These are phyloP conservation scores for Cerioporus squamosus DNA, from an alignment of 1,284 basidiomycete genomes.

Conservation along the genomic window DNA sequence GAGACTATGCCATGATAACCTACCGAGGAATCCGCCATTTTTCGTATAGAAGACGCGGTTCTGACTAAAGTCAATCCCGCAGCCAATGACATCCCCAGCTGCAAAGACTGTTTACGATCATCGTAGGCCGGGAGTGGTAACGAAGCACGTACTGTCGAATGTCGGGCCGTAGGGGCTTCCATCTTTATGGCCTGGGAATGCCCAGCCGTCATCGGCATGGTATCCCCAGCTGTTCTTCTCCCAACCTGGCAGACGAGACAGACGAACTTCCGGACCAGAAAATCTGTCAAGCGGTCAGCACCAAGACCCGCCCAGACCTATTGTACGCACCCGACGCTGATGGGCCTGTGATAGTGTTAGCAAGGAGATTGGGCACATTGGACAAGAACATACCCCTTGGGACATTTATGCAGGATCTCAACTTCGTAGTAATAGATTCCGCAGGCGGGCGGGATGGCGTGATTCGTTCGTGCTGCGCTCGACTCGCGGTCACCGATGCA, in stretches of 20 bases:
- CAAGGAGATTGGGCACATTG: slow-evolving; percentile 7
- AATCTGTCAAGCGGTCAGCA: slow-evolving; percentile 39
- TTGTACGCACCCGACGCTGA: slow-evolving; percentile 70
- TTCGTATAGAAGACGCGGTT: slow-evolving; percentile 88
- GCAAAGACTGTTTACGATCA: slow-evolving; percentile 15
- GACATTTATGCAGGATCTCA: slow-evolving; percentile 77
- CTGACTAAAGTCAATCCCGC: slow-evolving; percentile 86
- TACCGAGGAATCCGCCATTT: slow-evolving; percentile 82
- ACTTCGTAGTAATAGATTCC: slow-evolving; percentile 94
- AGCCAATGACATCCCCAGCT: slow-evolving; percentile 88
- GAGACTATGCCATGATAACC: slow-evolving; percentile 19
- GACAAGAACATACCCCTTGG: slow-evolving; percentile 63
- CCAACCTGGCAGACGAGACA: slow-evolving; percentile 87
- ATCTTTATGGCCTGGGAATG: slow-evolving; percentile 75
- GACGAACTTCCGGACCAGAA: slow-evolving; percentile 54
- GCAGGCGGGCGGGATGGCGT: slow-evolving; percentile 78
- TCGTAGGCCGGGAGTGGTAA: not conserved
- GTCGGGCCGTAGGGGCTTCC: slow-evolving; percentile 78
- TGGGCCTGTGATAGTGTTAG: slow-evolving; percentile 54
- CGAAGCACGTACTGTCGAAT: slow-evolving; percentile 64
- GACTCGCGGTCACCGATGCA: slow-evolving; percentile 78
- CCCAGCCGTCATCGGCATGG: slow-evolving; percentile 89
- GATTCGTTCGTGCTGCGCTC: slow-evolving; percentile 75
- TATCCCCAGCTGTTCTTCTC: slow-evolving; percentile 92
- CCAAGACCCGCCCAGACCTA: not conserved